phyloP scores from a whole-genome alignment of 805 yeast species.

The Blastobotrys muscicola region DNA sequence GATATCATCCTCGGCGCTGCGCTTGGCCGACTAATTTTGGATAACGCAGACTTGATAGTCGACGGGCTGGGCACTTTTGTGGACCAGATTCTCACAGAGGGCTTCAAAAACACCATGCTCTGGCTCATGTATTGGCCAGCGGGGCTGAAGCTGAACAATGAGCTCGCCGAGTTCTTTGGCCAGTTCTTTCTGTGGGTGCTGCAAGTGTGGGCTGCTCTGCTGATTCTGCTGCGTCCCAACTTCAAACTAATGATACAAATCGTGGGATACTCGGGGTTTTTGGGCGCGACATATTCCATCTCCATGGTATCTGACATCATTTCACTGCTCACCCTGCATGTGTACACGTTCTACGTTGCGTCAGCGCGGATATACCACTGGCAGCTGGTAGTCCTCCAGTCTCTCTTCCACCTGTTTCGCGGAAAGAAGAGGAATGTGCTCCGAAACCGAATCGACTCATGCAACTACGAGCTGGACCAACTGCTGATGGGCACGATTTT shows the following conservation, averaged over 20 bases:
- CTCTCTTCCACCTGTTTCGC: conserved; percentile 74
- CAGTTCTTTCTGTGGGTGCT: conserved; percentile 81
- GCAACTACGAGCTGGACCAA: conserved; percentile 79
- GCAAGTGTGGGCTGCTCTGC: conserved; percentile 43
- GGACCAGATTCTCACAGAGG: conserved; percentile 34
- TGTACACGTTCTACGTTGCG: conserved; percentile 67
- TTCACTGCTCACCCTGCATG: conserved; percentile 56
- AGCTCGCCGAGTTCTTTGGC: conserved; percentile 76
- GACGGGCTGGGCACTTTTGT: conserved; percentile 26
- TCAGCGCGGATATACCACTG: conserved; percentile 71
- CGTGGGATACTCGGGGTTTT: conserved; percentile 34
- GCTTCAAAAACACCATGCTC: conserved; percentile 40
- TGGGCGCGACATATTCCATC: conserved; percentile 64
- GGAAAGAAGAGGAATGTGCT: conserved; percentile 83
- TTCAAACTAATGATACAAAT: conserved; percentile 26
- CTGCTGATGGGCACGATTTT: conserved; percentile 78
- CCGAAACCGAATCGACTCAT: conserved; percentile 76
- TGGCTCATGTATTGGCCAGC: conserved; percentile 90
- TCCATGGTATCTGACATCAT: conserved; percentile 58
- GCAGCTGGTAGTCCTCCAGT: conserved; percentile 57
- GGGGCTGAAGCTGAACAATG: conserved; percentile 85
- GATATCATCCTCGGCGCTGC: conserved; percentile 70
- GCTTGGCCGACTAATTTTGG: conserved; percentile 40
- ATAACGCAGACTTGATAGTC: conserved; percentile 26
- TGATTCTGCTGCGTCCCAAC: conserved; percentile 23